These are phyloP conservation scores for Pelargonium myrrhifolium DNA, from an alignment of 441 rosid species.

Conservation along the genomic window DNA sequence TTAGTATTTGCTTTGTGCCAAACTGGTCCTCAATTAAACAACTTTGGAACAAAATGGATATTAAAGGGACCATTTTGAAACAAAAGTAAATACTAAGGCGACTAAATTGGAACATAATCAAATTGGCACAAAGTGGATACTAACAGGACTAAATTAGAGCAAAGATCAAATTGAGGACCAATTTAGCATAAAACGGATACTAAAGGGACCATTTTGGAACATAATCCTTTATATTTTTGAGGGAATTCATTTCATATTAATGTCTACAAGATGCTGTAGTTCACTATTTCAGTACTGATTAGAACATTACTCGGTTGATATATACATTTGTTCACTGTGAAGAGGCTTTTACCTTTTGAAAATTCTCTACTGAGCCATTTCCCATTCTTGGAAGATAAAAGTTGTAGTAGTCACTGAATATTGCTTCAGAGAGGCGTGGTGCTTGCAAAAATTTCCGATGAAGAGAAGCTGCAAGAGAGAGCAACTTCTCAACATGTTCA, in stretches of 20 bases:
- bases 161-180: too few species aligned
- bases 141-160: too few species aligned
- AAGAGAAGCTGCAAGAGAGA: slow-evolving; percentile 82
- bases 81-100: too few species aligned
- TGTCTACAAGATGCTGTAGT: neutral
- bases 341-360: slow-evolving; percentile 40
- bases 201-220: too few species aligned
- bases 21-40: too few species aligned
- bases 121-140: too few species aligned
- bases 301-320: neutral
- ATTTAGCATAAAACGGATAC: too few species aligned
- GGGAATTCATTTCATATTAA: neutral
- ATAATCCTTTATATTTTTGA: neutral
- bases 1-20: too few species aligned
- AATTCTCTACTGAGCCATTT: slow-evolving; percentile 27
- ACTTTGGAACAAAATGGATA: too few species aligned
- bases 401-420: slow-evolving; percentile 62
- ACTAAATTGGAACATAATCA: too few species aligned
- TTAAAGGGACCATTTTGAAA: too few species aligned
- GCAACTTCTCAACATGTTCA: slow-evolving; percentile 75
- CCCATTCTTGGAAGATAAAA: slow-evolving; percentile 63
- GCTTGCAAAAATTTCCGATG: slow-evolving; percentile 72
- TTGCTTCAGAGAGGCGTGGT: slow-evolving; percentile 54
- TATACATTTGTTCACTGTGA: neutral
- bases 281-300: neutral